Base-by-base conservation (phyloP, 179 eudicot species). In the Silene noctiflora region DNA sequence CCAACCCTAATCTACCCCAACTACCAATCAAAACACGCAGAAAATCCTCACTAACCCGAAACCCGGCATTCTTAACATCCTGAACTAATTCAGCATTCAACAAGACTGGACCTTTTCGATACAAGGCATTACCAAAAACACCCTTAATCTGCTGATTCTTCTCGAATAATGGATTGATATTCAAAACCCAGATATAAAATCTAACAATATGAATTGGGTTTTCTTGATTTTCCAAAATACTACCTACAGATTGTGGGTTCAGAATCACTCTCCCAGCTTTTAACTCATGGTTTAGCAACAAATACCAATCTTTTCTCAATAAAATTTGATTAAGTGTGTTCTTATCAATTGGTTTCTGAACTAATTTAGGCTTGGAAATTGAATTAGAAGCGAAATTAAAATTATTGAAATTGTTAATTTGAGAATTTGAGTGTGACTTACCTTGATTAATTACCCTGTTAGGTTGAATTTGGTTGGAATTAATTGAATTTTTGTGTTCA, bases 1-100 rank as follows among this genome's bases (percentile, higher is more conserved):
- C 91, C 72, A 94, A 78, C 17, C 98, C 97, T 79, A 94, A 89
- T 72, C 89, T 89, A 69, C 98, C 98, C 98, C 98, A 94, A 86
- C 96, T 90, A 44, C 88, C 88, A 71, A 94, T 81, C 83, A 94
- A 84, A 83, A 87, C 66, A 75, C 97, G 90, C 16, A 94, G 14
- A 69, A 89, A 89, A 78, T 88, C 91, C 79, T 92, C 96, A 51
- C 76, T 86, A 80, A 94, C 63, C 72, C 64, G 44, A 86, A 60
- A 88, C 44, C 94, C 96, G 31, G 91, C 86, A 71, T 69, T 83
- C 24, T 77, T 82, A 76, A 94, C 73, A 46, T 87, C 93, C 70
- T 80, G 79, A 79, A 92, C 82, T 69, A 94, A 77, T 67, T 89
- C 96, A 76, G 72, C 80, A 27, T 86, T 81, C 80, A 94, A 79